These are phyloP conservation scores for Jamesozyma jinghongensis DNA, from an alignment of 805 yeast genomes.

Conservation along the genomic window DNA sequence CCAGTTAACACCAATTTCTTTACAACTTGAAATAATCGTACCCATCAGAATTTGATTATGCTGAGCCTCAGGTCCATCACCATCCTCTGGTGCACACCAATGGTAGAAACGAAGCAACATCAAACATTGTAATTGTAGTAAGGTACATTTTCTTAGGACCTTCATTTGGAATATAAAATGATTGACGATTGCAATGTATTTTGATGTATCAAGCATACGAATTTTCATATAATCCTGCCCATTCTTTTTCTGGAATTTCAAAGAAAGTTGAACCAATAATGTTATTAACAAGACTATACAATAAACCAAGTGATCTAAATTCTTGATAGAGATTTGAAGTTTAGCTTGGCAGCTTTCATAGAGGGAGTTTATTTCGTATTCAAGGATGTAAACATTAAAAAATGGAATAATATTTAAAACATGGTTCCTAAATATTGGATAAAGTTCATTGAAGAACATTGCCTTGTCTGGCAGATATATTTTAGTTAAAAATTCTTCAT, in stretches of 20 bases:
- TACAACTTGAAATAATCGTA: slow-evolving; percentile 22
- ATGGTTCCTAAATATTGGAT: slow-evolving; percentile 18
- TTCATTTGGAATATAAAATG: slow-evolving; percentile 19
- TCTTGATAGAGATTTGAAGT: slow-evolving; percentile 8
- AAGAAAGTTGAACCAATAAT: slow-evolving; percentile 18
- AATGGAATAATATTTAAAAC: slow-evolving; percentile 20
- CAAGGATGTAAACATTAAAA: slow-evolving; percentile 13
- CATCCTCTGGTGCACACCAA: slow-evolving; percentile 30
- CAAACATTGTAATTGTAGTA: slow-evolving; percentile 22
- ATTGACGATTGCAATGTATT: slow-evolving; percentile 20
- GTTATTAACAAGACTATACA: slow-evolving; percentile 19
- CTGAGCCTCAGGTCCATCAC: slow-evolving; percentile 25
- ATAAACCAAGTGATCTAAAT: slow-evolving; percentile 21
- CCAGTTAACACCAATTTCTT: slow-evolving; percentile 27
- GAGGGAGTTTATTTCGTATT: slow-evolving; percentile 10
- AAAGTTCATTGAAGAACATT: slow-evolving; percentile 12
- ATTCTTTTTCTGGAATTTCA: slow-evolving; percentile 7
- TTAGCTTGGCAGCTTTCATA: slow-evolving; percentile 11
- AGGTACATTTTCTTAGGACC: slow-evolving; percentile 21
- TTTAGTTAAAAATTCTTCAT: slow-evolving; percentile 3
- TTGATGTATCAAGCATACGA: slow-evolving; percentile 13
- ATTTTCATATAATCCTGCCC: slow-evolving; percentile 6
- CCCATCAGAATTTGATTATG: slow-evolving; percentile 25
- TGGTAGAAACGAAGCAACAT: slow-evolving; percentile 24
- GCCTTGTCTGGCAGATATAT: slow-evolving; percentile 13